Percentiles rank a stretch among this genome's conserved stretches.
Evolutionary conservation across 2,329 filamentous ascomycete species (phyloP).

Genomic region (Ceratocystiopsis minuta): DNA sequence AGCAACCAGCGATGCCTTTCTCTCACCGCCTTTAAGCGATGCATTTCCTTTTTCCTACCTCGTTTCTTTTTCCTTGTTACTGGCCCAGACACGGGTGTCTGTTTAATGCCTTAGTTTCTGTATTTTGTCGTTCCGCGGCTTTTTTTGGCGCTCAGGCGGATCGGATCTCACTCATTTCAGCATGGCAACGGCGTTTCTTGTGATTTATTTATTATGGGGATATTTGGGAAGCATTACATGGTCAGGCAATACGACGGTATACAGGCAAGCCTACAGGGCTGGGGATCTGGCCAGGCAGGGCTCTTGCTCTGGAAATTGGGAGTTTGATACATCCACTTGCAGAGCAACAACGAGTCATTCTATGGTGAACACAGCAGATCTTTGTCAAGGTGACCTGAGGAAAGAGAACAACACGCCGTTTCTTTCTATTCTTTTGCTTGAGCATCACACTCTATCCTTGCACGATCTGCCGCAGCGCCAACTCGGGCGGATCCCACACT

Average conservation of each 20-base stretch:
- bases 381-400: too few relatives aligned
- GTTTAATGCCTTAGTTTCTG: background rate
- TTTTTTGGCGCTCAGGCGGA: background rate
- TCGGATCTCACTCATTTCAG: conserved; percentile 2
- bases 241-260: too few relatives aligned
- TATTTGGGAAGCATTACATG: too few relatives aligned
- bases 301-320: too few relatives aligned
- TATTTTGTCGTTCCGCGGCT: background rate
- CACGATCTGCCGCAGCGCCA: conserved; percentile 10
- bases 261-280: too few relatives aligned
- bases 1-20: background rate
- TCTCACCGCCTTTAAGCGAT: too few relatives aligned
- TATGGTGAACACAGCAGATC: too few relatives aligned
- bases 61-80: background rate
- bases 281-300: too few relatives aligned
- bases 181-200: conserved; percentile 3
- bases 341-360: too few relatives aligned
- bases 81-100: background rate
- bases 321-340: too few relatives aligned
- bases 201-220: background rate
- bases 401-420: too few relatives aligned
- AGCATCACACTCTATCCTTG: conserved; percentile 5
- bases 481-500: conserved; percentile 21
- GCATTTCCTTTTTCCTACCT: background rate
- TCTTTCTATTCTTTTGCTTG: background rate